Conservation (phyloP, 2,329 filamentous ascomycete genomes). For the Rutstroemia sp. region DNA sequence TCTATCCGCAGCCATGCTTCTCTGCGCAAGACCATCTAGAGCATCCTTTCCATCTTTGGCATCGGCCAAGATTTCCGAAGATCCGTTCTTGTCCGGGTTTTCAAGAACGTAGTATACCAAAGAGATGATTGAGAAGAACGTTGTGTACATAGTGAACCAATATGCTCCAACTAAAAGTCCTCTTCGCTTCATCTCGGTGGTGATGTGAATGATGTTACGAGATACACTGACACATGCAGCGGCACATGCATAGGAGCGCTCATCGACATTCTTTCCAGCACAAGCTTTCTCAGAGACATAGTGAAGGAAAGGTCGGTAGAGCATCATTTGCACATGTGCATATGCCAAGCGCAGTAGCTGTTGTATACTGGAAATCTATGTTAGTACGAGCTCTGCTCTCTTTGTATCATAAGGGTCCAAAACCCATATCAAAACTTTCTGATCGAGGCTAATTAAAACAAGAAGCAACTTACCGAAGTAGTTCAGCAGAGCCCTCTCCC, state of each 20-base stretch:
- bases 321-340: slow-evolving; percentile 73
- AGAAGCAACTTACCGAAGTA: slow-evolving; percentile 56
- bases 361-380: slow-evolving; percentile 42
- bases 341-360: slow-evolving; percentile 74
- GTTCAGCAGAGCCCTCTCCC: slow-evolving; percentile 64
- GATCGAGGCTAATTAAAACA: no score
- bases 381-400: slow-evolving; percentile 14
- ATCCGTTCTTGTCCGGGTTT: slow-evolving; percentile 67
- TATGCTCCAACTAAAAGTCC: slow-evolving; percentile 72
- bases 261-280: slow-evolving; percentile 54
- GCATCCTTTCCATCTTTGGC: slow-evolving; percentile 79
- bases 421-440: no score
- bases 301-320: slow-evolving; percentile 78
- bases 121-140: slow-evolving; percentile 74
- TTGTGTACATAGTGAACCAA: slow-evolving; percentile 82
- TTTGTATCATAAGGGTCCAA: no score
- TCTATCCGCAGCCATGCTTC: slow-evolving; percentile 82
- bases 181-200: slow-evolving; percentile 67
- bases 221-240: slow-evolving; percentile 53
- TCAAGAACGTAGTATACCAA: slow-evolving; percentile 74
- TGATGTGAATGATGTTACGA: slow-evolving; percentile 71
- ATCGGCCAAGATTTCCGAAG: slow-evolving; percentile 76
- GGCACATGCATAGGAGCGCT: slow-evolving; percentile 69
- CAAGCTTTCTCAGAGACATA: slow-evolving; percentile 64
- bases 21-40: slow-evolving; percentile 68